Conservation (phyloP, 73 alveolate genomes). For the Paramecium sonneborni region DNA sequence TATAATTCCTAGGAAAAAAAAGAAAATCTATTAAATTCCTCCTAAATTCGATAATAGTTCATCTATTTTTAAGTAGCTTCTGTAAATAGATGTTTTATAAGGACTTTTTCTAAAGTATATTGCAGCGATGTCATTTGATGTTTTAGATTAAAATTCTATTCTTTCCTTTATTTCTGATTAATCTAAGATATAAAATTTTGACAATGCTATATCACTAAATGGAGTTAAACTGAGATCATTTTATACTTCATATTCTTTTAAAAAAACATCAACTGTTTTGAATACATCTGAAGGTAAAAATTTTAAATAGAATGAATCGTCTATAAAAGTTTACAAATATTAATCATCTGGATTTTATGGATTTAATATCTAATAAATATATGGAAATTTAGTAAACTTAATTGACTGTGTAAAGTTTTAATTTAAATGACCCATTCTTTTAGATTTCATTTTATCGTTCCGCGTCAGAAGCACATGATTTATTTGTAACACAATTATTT, state of each 20-base stretch:
- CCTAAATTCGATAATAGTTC: slow-evolving; percentile 38
- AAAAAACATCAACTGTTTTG: neutral
- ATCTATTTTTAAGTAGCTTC: slow-evolving; percentile 29
- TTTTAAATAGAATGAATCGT: neutral
- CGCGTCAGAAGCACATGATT: neutral
- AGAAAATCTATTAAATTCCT: slow-evolving; percentile 11
- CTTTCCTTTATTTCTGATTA: neutral
- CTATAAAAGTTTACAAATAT: slow-evolving; percentile 11
- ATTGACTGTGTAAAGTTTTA: neutral
- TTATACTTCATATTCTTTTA: neutral
- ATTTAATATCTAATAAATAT: neutral
- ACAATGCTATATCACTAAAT: neutral
- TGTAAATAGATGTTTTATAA: neutral
- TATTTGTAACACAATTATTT: neutral
- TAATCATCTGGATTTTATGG: slow-evolving; percentile 20
- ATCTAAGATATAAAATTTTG: neutral
- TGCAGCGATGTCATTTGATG: neutral
- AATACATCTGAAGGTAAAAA: neutral
- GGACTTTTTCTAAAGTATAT: slow-evolving; percentile 1
- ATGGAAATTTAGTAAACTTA: neutral
- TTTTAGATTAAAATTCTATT: neutral
- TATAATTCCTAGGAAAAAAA: neutral
- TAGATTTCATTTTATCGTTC: neutral
- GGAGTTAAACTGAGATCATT: slow-evolving; percentile 32
- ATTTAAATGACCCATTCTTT: neutral